These are phyloP conservation scores for Dinochytrium kinnereticum DNA, from an alignment of 371 early-diverging fungal species.

Conservation along the genomic window DNA sequence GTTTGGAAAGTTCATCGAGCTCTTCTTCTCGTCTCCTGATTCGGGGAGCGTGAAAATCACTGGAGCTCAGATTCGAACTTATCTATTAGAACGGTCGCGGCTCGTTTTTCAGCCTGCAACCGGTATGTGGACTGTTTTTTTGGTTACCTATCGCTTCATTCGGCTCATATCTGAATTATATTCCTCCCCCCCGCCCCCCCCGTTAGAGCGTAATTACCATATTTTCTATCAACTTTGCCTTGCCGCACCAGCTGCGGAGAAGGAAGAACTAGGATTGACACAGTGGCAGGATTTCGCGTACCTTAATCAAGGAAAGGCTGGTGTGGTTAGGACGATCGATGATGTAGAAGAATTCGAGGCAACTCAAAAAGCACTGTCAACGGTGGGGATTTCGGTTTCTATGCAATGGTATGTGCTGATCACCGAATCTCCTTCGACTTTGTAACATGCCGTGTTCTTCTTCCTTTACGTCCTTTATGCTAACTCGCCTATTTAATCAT, in stretches of 20 bases:
- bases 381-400: conserved; percentile 82
- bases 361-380: conserved; percentile 83
- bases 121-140: background rate
- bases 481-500: background rate
- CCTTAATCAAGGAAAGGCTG: conserved; percentile 82
- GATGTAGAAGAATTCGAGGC: conserved; percentile 89
- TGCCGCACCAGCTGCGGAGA: conserved; percentile 81
- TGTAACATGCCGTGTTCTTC: too few species aligned
- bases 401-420: conserved; percentile 76
- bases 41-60: conserved; percentile 72
- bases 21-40: conserved; percentile 57
- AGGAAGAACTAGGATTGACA: conserved; percentile 76
- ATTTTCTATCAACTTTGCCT: conserved; percentile 98
- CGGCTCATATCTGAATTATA: background rate
- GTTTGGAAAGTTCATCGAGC: conserved; percentile 99
- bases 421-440: too few species aligned
- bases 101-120: conserved; percentile 89
- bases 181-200: too few species aligned
- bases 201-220: conserved; percentile 99
- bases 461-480: too few species aligned
- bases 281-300: conserved; percentile 84
- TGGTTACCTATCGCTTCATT: background rate
- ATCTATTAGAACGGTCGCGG: conserved; percentile 97
- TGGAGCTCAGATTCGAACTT: conserved; percentile 96
- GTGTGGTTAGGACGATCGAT: conserved; percentile 85